A percentile compares a stretch with the other conserved stretches of the same genome.
Conservation (phyloP, 352 stramenopile genomes). For the Globisporangium lucens region DNA sequence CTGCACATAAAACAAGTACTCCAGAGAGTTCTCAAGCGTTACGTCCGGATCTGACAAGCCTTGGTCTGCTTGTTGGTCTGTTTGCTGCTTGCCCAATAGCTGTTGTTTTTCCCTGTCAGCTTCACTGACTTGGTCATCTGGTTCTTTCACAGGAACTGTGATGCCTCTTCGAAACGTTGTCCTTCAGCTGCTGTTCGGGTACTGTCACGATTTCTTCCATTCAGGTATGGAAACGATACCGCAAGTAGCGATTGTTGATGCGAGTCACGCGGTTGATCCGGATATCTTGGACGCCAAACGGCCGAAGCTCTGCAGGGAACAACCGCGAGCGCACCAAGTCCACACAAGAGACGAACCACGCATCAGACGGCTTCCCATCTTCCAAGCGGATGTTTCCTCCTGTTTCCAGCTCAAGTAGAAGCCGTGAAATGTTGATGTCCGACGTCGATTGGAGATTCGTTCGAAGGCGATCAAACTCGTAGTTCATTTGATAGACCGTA, state of each 20-base stretch:
- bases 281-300: slow-evolving; percentile 61
- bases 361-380: slow-evolving; percentile 74
- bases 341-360: slow-evolving; percentile 84
- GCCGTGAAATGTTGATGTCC: slow-evolving; percentile 72
- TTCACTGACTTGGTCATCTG: slow-evolving; percentile 6
- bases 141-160: slow-evolving; percentile 41
- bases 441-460: slow-evolving; percentile 43
- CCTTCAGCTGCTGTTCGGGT: slow-evolving; percentile 59
- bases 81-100: background rate
- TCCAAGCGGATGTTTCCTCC: slow-evolving; percentile 90
- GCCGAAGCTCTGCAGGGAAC: slow-evolving; percentile 46
- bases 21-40: slow-evolving; percentile 52
- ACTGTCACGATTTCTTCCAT: slow-evolving; percentile 75
- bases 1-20: slow-evolving; percentile 84
- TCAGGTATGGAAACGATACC: slow-evolving; percentile 81
- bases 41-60: slow-evolving; percentile 22
- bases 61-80: background rate
- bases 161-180: slow-evolving; percentile 79
- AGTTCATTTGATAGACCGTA: slow-evolving; percentile 47
- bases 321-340: slow-evolving; percentile 79
- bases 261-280: slow-evolving; percentile 79
- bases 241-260: slow-evolving; percentile 88
- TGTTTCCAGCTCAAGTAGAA: slow-evolving; percentile 89
- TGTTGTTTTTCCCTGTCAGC: slow-evolving; percentile 2
- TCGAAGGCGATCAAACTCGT: slow-evolving; percentile 55